Evolutionary conservation across 768 basidiomycete species (phyloP), one percentile per base, ranked within the genome.

Genomic region (Suillus subalutaceus): DNA sequence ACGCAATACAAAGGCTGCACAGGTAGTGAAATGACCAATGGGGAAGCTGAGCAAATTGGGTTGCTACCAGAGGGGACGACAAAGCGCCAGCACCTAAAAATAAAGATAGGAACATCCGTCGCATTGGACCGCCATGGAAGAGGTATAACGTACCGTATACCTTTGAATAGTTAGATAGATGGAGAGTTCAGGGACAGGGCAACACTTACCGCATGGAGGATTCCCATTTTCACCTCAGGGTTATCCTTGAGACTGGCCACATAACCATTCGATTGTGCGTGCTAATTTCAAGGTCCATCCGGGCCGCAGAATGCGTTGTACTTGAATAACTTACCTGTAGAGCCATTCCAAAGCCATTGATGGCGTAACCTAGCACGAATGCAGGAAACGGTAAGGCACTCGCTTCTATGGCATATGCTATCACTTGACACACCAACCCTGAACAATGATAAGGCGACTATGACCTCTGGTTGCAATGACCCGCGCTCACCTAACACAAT

Each of bases 1-100:
- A 62, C 0, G 90, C 86, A n/a, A 95, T 72, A 2, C 86, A 90
- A 0, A 94, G 78, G 0, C 92, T 91, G 1, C 79, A 79, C 12
- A 81, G 66, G 67, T 78, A 85, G 67, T 84, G 79, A 58, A 77
- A 79, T 16, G 77, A 79, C 83, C 82, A 84, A 32, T 64, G 69
- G 1, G 53, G 66, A 46, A 77, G 56, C 59, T 75, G 73, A 16
- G 84, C 74, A 68, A 88, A 87, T 65, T 84, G 83, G 4, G 86
- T 87, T 2, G 86, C 80, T 3, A 84, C 82, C n/a, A 87, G 77
- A 16, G 86, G 86, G 0, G 84, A 77, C 7, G 80, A 74, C 63
- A 86, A 79, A 2, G 85, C 86, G 1, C 86, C 86, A n/a, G 79
- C 70, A 35, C 81, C 80, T 81, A 50, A 41, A 56, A 12, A 12